Base-by-base conservation (phyloP, 2,329 filamentous ascomycete species). In the Onygenales sp. region DNA sequence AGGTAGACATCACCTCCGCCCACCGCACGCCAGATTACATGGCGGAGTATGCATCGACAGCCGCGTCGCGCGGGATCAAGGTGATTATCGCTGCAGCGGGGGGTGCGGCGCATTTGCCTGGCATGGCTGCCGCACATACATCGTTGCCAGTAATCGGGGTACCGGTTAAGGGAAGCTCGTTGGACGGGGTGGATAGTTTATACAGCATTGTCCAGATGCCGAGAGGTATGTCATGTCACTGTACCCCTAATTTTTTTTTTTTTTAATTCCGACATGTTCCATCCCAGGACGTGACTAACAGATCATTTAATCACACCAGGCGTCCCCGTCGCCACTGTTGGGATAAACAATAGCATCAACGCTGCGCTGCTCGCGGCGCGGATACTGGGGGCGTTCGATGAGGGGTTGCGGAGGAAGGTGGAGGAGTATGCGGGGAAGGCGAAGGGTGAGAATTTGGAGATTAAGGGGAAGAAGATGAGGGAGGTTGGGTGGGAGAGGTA, bases 161-260 rank as follows among this genome's bases (percentile, higher is more conserved):
- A 0, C 87, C 87, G 0, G 84, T 91, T 31, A 87, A 85, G 71
- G 86, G 84, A 0, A 87, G 83, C 17, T 80, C 82, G 21, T 70
- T 89, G 5, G 87, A 89, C 63, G 86, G 86, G 2, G 72, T 84
- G 56, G 87, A 90, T 64, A 85, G 81, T 57, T 70, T 90, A 52
- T 72, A 85, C 52, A 86, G 82, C 61, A 89, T 89, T 59, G 85
- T 88, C 3, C 85, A 89, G 65, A 89, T 90, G 86, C 87, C 86
- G 5, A 60, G 71, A 61, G 71, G 78, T 80, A 70, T 58, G 75
- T 72, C 17, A 17, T 17, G 17, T 45, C 41, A 43, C 31, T 52
- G 33, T 52, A 27, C 49, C 45, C 33, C 43, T 45, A 27, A 17
- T 2, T 17, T 17, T 17, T 17, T 2, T 17, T 17, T 17, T 21